A percentile compares a stretch with the other conserved stretches of the same genome.
phyloP scores from a whole-genome alignment of 2,329 filamentous ascomycete species.

The Aspergillus latus region DNA sequence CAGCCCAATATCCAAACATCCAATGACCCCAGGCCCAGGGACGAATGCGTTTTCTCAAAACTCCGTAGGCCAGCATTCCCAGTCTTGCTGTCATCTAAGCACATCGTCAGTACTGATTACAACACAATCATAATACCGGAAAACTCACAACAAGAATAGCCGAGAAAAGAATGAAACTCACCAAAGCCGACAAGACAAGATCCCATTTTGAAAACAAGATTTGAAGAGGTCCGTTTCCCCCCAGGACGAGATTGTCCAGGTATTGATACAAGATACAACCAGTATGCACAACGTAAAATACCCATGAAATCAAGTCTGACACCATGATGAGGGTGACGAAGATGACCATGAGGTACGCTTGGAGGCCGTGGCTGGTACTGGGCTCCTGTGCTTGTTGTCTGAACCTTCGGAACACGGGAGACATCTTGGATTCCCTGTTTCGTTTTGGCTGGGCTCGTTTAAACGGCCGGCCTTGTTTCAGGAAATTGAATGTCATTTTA shows the following conservation, averaged over 20 bases:
- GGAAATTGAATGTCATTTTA: background rate
- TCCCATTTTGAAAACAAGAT: background rate
- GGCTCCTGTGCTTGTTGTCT: background rate
- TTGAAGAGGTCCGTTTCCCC: background rate
- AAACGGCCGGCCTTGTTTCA: no score
- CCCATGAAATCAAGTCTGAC: background rate
- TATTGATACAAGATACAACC: background rate
- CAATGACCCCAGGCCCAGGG: background rate
- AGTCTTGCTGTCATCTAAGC: background rate
- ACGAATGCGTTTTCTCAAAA: background rate
- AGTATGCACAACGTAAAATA: background rate
- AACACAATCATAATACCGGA: background rate
- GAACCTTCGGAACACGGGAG: no score
- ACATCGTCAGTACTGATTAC: background rate
- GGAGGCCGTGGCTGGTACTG: background rate
- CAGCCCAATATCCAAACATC: background rate
- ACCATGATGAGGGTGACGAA: background rate
- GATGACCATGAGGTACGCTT: background rate
- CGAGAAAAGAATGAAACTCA: background rate
- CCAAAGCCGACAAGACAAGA: background rate
- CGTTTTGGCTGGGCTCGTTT: background rate
- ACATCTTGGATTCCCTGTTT: background rate
- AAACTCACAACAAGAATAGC: background rate
- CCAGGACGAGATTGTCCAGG: background rate
- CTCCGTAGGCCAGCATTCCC: background rate